Evolutionary conservation across 1,284 basidiomycete genomes (phyloP).

Genomic region (Trichosporon coremiiforme): DNA sequence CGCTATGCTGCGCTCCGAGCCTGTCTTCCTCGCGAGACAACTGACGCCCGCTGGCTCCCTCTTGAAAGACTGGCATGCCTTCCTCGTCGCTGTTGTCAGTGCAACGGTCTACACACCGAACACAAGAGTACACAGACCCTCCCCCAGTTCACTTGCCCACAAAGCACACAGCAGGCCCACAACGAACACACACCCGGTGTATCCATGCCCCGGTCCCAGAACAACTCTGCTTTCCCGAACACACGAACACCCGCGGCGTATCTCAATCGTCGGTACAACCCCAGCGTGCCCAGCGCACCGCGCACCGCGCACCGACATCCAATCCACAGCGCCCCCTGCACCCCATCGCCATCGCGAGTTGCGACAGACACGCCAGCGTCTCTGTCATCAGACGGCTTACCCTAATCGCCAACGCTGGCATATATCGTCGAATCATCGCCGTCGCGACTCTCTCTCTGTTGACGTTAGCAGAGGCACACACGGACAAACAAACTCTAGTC

Average conservation of each 20-base stretch:
- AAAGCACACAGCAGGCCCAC: not conserved
- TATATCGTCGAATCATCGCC: not conserved
- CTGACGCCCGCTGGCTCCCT: not conserved
- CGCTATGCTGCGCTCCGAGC: not conserved
- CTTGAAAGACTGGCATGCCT: no score
- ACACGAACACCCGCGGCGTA: no score
- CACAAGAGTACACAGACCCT: not conserved
- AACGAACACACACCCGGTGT: no score
- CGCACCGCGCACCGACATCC: no score
- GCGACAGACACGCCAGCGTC: slow-evolving; percentile 4
- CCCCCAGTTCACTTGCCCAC: not conserved
- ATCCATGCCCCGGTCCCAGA: no score
- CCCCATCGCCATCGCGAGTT: not conserved
- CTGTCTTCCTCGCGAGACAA: not conserved
- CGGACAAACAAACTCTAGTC: not conserved
- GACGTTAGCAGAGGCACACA: not conserved
- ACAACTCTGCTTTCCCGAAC: not conserved
- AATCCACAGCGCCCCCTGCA: not conserved
- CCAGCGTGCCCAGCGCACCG: not conserved
- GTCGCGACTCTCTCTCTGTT: not conserved
- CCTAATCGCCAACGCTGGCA: not conserved
- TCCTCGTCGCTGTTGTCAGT: not conserved
- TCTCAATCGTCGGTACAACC: not conserved
- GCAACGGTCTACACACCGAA: not conserved
- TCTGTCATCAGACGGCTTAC: not conserved